phyloP scores from a whole-genome alignment of 345 rosid species.

The Ailanthus altissimus region DNA sequence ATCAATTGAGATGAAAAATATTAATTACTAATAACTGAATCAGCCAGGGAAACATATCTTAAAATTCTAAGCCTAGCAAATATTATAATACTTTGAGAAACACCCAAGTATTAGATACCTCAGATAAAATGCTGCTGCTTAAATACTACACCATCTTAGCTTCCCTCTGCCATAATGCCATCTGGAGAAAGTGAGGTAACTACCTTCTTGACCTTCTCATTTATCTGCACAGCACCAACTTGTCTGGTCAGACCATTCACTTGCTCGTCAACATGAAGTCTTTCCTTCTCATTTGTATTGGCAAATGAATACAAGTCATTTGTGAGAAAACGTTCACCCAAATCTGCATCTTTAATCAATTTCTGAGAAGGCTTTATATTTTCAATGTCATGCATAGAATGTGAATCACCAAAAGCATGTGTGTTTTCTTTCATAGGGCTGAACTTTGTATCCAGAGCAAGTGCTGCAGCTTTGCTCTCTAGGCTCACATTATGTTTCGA shows the following conservation, averaged over 20 bases:
- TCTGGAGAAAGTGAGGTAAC: background rate
- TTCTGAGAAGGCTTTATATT: slow-evolving; percentile 21
- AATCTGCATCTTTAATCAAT: slow-evolving; percentile 10
- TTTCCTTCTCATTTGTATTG: slow-evolving; percentile 26
- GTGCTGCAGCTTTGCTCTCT: slow-evolving; percentile 8
- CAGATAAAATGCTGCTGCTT: slow-evolving; percentile 7
- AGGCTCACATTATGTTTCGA: slow-evolving; percentile 3
- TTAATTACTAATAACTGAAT: slow-evolving; percentile 10
- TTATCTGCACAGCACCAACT: slow-evolving; percentile 23
- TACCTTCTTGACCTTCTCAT: slow-evolving; percentile 12
- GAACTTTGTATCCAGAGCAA: slow-evolving; percentile 7
- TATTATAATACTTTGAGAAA: background rate
- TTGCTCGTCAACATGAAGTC: slow-evolving; percentile 21
- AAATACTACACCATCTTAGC: slow-evolving; percentile 14
- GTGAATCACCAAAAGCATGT: background rate
- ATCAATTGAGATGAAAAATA: too few species aligned
- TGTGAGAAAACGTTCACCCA: background rate
- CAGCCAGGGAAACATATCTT: background rate
- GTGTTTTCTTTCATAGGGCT: slow-evolving; percentile 18
- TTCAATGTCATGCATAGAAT: slow-evolving; percentile 21
- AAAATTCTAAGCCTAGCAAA: background rate
- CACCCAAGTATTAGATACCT: background rate
- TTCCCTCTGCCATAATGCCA: background rate
- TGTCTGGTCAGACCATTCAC: slow-evolving; percentile 24
- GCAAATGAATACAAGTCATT: slow-evolving; percentile 7